Percentiles rank a stretch among this genome's conserved stretches.
These are phyloP conservation scores for Usnea hakonensis DNA, from an alignment of 495 filamentous ascomycete genomes.

Conservation along the genomic window DNA sequence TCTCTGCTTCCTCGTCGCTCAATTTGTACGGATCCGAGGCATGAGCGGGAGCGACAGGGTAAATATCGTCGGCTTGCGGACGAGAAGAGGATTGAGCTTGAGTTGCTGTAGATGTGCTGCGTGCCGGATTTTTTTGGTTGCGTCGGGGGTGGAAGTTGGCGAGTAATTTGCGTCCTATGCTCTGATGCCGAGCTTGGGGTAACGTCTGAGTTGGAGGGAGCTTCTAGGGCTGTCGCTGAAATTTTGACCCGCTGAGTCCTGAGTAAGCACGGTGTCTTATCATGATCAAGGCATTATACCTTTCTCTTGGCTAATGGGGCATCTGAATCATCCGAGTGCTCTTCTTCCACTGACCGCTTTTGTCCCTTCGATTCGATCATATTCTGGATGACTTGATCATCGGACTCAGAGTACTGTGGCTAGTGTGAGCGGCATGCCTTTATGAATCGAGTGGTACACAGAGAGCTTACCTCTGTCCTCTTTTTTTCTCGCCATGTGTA, in stretches of 20 bases:
- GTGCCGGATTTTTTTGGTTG: no score
- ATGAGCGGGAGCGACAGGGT: no score
- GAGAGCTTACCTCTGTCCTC: neutral
- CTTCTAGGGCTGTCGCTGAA: neutral
- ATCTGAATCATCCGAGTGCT: neutral
- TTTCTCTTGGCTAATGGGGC: neutral
- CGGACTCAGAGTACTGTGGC: no score
- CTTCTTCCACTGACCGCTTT: neutral
- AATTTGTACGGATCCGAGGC: no score
- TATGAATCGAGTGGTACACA: no score
- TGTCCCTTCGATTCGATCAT: neutral
- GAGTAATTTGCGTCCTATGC: no score
- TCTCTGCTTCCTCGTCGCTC: no score
- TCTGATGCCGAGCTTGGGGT: no score
- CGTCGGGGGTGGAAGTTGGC: neutral
- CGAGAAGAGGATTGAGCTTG: neutral
- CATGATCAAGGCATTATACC: neutral
- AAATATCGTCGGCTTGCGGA: no score
- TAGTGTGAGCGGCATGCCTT: no score
- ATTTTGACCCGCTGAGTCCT: neutral
- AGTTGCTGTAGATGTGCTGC: no score
- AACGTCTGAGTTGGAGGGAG: no score
- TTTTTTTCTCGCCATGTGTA: neutral
- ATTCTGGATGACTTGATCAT: neutral
- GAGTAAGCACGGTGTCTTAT: neutral